Conservation (phyloP, 345 rosid genomes). For the Hevea brasiliensis region DNA sequence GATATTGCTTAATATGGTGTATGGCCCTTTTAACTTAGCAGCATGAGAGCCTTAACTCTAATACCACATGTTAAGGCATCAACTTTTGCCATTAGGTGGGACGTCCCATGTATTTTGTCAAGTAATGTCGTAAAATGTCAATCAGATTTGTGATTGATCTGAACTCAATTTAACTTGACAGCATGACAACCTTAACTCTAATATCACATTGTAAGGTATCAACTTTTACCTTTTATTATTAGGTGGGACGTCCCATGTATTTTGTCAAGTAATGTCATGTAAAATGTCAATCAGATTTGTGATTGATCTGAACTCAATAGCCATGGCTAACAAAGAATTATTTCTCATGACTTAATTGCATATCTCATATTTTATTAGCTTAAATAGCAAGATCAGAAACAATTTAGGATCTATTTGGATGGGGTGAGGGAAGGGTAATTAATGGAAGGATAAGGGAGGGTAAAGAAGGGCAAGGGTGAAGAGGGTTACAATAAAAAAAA, state of each 20-base stretch:
- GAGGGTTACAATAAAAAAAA: too few species aligned
- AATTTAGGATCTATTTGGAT: too few species aligned
- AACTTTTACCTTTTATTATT: background rate
- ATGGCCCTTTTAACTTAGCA: too few species aligned
- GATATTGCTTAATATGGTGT: background rate
- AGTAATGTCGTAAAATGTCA: background rate
- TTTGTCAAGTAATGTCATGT: background rate
- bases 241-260: background rate
- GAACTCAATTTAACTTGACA: too few species aligned
- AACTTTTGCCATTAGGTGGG: background rate
- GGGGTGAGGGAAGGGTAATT: too few species aligned
- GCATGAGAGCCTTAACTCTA: background rate
- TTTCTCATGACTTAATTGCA: too few species aligned
- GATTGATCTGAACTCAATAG: slow-evolving; percentile 1
- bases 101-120: background rate
- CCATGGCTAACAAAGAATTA: too few species aligned
- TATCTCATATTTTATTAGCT: too few species aligned
- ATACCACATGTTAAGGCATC: background rate
- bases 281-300: background rate
- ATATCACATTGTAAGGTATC: background rate
- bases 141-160: background rate
- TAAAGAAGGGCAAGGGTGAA: too few species aligned
- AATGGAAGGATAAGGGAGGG: too few species aligned
- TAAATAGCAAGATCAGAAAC: too few species aligned
- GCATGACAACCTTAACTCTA: background rate